These are phyloP conservation scores for Thielaviopsis ethacetica DNA, from an alignment of 2,329 filamentous ascomycete species.

Conservation along the genomic window DNA sequence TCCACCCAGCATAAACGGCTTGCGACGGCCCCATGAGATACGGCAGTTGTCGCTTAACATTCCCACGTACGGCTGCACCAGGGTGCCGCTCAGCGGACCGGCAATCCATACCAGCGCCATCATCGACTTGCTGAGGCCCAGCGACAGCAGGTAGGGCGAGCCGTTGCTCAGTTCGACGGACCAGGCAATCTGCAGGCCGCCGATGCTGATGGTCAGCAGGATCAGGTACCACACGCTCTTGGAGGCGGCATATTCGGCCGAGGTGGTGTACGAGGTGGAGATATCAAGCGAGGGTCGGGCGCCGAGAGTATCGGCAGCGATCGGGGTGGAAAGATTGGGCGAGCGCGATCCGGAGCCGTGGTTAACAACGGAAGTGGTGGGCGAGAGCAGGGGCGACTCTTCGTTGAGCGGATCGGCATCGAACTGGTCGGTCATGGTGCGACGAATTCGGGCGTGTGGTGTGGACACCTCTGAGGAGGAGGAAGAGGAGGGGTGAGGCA, in stretches of 20 bases:
- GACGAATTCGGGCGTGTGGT: conserved; percentile 3
- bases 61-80: conserved; percentile 71
- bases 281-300: not conserved
- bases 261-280: not conserved
- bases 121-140: conserved; percentile 67
- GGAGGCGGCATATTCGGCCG: conserved; percentile 31
- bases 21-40: conserved; percentile 57
- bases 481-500: not conserved
- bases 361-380: conserved; percentile 5
- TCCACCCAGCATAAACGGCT: conserved; percentile 66
- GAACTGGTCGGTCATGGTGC: conserved; percentile 4
- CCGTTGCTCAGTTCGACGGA: conserved; percentile 89
- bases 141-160: conserved; percentile 65
- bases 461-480: not conserved
- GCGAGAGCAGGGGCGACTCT: conserved; percentile 12
- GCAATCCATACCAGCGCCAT: conserved; percentile 74
- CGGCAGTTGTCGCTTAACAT: conserved; percentile 68
- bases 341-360: conserved; percentile 13
- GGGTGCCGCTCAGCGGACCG: conserved; percentile 58
- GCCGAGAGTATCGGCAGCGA: conserved; percentile 8
- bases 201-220: conserved; percentile 70
- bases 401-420: conserved; percentile 13
- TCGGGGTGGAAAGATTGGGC: conserved; percentile 20
- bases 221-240: conserved; percentile 79
- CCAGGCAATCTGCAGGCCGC: conserved; percentile 87